Evolutionary conservation across 495 filamentous ascomycete species (phyloP).

Genomic region (Penicillium daleae): DNA sequence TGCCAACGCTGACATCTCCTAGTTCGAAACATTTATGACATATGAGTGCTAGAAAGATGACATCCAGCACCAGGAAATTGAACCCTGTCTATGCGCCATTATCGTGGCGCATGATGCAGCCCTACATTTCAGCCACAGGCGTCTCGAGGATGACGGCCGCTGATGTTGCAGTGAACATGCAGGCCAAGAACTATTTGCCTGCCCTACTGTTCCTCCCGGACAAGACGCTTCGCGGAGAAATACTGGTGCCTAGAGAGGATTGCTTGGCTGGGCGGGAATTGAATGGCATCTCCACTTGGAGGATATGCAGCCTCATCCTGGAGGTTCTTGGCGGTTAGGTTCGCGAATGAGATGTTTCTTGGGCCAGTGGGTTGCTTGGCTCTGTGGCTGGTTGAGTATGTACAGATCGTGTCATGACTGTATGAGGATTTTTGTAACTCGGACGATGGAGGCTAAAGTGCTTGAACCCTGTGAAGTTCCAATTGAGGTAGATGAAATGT

Average conservation of each 20-base stretch:
- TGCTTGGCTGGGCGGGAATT: not conserved
- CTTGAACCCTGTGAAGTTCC: not conserved
- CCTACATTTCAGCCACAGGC: conserved; percentile 25
- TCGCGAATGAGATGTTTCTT: not conserved
- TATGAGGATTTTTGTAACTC: not conserved
- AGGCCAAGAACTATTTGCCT: conserved; percentile 22
- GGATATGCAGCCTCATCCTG: conserved; percentile 7
- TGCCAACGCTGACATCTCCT: not conserved
- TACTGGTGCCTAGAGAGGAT: conserved; percentile 26
- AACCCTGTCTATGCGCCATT: conserved; percentile 2
- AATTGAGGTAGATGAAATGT: not conserved
- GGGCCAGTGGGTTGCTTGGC: not conserved
- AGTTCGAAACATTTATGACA: not conserved
- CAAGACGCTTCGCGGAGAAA: conserved; percentile 9
- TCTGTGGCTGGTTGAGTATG: not conserved
- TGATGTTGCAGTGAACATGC: conserved; percentile 24
- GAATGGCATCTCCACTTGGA: not conserved
- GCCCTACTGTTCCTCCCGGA: conserved; percentile 5
- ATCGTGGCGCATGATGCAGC: conserved; percentile 26
- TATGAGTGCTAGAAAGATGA: not conserved
- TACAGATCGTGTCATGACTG: not conserved
- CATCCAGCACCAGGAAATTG: not conserved
- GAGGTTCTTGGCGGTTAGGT: conserved; percentile 8
- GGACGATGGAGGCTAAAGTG: not conserved
- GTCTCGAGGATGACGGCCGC: not conserved